phyloP scores from a whole-genome alignment of 169 alveolate genomes.

The Plasmodium vinckei region DNA sequence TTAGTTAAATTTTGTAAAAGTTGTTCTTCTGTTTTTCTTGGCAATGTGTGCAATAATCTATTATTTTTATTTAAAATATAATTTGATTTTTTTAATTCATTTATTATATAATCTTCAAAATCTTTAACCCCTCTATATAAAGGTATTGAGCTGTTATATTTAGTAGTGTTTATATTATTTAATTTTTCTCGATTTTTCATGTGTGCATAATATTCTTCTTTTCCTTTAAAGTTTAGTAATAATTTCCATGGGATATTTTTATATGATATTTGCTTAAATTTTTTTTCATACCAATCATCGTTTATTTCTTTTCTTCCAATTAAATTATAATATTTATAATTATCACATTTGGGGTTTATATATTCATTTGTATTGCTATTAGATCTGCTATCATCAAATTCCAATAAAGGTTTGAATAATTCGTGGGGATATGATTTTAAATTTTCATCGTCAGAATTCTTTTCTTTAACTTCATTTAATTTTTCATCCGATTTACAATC shows the following conservation, averaged over 20 bases:
- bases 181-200: slow-evolving; percentile 1
- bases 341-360: not conserved
- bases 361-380: not conserved
- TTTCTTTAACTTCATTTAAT: not conserved
- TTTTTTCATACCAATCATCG: slow-evolving; percentile 53
- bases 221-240: slow-evolving; percentile 47
- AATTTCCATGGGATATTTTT: slow-evolving; percentile 60
- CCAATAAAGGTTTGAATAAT: not conserved
- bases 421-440: not conserved
- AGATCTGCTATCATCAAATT: not conserved
- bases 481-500: too few relatives aligned
- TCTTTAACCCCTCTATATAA: slow-evolving; percentile 48
- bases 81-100: slow-evolving; percentile 48
- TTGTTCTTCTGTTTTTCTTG: slow-evolving; percentile 37
- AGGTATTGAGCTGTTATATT: slow-evolving; percentile 52
- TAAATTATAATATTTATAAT: slow-evolving; percentile 2
- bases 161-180: not conserved
- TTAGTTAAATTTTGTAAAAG: slow-evolving; percentile 27
- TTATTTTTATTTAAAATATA: slow-evolving; percentile 34
- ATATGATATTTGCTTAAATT: slow-evolving; percentile 45
- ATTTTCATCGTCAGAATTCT: not conserved
- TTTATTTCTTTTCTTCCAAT: slow-evolving; percentile 23
- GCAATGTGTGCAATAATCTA: slow-evolving; percentile 44
- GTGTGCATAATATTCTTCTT: slow-evolving; percentile 24
- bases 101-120: slow-evolving; percentile 43